Base-by-base conservation (phyloP, 192 early-diverging fungal genomes). In the Coemansia sp. region DNA sequence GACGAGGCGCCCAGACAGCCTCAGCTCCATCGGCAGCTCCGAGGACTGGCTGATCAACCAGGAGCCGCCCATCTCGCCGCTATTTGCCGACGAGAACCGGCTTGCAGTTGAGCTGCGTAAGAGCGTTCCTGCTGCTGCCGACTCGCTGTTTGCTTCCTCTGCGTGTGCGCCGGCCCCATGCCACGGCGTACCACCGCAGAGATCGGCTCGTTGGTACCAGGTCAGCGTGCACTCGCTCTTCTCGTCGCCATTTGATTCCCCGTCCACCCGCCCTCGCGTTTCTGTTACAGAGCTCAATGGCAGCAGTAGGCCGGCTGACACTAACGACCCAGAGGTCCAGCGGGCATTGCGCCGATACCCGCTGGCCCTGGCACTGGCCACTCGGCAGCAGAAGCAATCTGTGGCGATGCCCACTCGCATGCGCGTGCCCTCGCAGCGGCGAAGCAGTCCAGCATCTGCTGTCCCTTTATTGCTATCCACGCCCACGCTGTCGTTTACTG, bases 11-110 rank as follows among this genome's bases (percentile, higher is more conserved):
- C 53, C 25, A 59, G 71, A 27, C 45, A 68, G 61, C 54, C 36
- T 56, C 17, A 60, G 60, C 5, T 57, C 31, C 10, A 27, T 22
- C 7, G 42, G 19, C 29, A 43, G 37, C 29, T 37, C 56, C 27
- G 46, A 64, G 17, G 77, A 79, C 38, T 79, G 77, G 77, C 67
- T 79, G 54, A 49, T 59, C 11, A 65, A 69, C 57, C 77, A 79
- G 60, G 64, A 73, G 57, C 77, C 77, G 24, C 77, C 77, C 20
- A 43, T 67, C 39, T 79, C 77, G 51, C 77, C 77, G 31, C 56
- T 79, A 4, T 79, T 79, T 59, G 64, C 67, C 6, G 68, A 56
- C 6, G 73, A 79, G 60, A 45, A 70, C 45, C 58, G 31, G 4
- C 10, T 43, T 53, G 54, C 63, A 14, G 45, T 25, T 15, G 40